Base-by-base conservation (phyloP, 192 early-diverging fungal genomes). In the Backusella tarrabulga region DNA sequence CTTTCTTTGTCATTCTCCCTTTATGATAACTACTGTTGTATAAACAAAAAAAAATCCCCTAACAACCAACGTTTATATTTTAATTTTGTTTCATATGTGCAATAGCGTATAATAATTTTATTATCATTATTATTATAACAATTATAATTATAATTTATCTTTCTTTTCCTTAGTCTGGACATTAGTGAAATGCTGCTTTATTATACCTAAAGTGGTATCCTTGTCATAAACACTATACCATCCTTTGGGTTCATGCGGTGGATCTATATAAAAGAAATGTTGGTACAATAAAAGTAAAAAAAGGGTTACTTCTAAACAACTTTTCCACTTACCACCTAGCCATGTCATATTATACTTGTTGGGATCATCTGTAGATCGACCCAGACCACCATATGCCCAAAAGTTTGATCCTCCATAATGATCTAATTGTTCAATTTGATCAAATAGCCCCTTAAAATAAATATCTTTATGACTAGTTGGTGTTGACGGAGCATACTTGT, bases 161-260 rank as follows among this genome's bases (percentile, higher is more conserved):
- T 60, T 60, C n/a, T 60, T 26, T 26, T 60, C 23, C 26, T 56
- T 56, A n/a, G 21, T 69, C n/a, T 36, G 6, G 21, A 41, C 35
- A 38, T 73, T 73, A 14, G 23, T 54, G 35, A 34, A 73, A 66
- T 44, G 69, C 0, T 72, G 40, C 54, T 77, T 72, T 46, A 81
- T 76, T 34, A 81, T 52, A 3, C 26, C 36, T 4, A 77, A 26
- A 11, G 80, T 77, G 6, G 75, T 74, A 67, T 92, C 91, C 0
- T 79, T 79, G 75, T 92, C 85, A 44, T 91, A 92, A 12, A 92
- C 83, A 82, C 85, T 83, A 79, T 92, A 89, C 91, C 91, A 92
- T 29, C 91, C 80, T 66, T 69, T 73, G 11, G 77, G 77, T 63
- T 83, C 81, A 46, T 82, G 81, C 9, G 77, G 81, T 71, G 81